Evolutionary conservation across 2,329 filamentous ascomycete genomes (phyloP), one percentile per base, ranked within the genome.

Genomic region (Penicillium concentricum): DNA sequence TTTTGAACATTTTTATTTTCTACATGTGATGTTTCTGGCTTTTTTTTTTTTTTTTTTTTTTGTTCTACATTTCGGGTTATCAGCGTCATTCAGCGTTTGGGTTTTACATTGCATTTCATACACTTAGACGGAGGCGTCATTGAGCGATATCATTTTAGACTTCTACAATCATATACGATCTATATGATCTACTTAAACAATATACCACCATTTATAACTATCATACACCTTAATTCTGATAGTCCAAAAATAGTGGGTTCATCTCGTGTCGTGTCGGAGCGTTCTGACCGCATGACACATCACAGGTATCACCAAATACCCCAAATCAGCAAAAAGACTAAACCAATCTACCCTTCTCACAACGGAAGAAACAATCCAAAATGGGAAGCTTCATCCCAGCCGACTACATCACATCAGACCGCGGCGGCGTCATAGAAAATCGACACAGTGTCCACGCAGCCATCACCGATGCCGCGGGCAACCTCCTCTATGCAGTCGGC

Each of bases 361-460:
- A 26, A 43, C 20, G 20, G 4, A 30, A 26, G 13, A 20, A n/a
- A 34, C 24, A 5, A 41, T 9, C 1, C 8, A 28, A 13, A n/a
- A 63, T 63, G 57, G 30, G 51, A 32, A 60, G 30, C 1, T n/a
- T 35, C 13, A 32, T 63, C 13, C 50, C 52, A 35, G 56, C 41
- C 7, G 67, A 77, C 58, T 72, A 64, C 8, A 65, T 79, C 8
- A 46, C 74, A 45, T 75, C 71, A 5, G 69, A 76, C 42, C 66
- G 78, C 38, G 71, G 71, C n/a, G 74, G 61, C 4, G 57, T 68
- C 15, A 69, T 78, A 7, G 79, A 81, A 63, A 80, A 79, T 60
- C 69, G 70, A 1, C 79, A 82, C 57, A 55, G 60, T 4, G 70
- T 82, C 20, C 78, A 81, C 58, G 74, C 74, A 16, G 74, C 78